phyloP scores from a whole-genome alignment of 1,284 basidiomycete genomes.

The Leccinum ponderosum region DNA sequence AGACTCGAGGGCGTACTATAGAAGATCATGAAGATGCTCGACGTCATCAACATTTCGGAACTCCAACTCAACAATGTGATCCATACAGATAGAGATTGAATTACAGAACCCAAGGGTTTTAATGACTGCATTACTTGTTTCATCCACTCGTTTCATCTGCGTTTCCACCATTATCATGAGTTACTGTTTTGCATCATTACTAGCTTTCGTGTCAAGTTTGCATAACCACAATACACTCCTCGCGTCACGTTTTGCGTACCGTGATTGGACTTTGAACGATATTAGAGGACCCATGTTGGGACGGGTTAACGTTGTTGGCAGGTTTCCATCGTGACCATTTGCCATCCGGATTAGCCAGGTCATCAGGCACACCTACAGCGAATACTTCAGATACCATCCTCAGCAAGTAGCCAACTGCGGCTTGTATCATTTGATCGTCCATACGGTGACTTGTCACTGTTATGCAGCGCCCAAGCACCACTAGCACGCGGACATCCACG shows the following conservation, averaged over 20 bases:
- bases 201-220: conserved; percentile 3
- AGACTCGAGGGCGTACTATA: conserved; percentile 37
- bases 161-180: not conserved
- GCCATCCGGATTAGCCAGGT: not conserved
- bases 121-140: not conserved
- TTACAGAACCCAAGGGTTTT: not conserved
- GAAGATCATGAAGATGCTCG: not conserved
- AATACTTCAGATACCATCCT: not conserved
- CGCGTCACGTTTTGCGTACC: not conserved
- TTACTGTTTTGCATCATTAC: not conserved
- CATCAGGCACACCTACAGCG: not conserved
- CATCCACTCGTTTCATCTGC: not conserved
- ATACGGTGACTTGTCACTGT: not conserved
- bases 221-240: conserved; percentile 2
- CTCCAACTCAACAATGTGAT: not conserved
- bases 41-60: not conserved
- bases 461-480: conserved; percentile 35
- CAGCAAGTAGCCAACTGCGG: not conserved
- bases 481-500: conserved; percentile 28
- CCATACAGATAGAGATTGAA: not conserved
- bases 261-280: not conserved
- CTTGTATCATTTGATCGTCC: not conserved
- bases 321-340: conserved; percentile 24
- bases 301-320: not conserved
- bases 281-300: not conserved